These are phyloP conservation scores for Lachnellula willkommii DNA, from an alignment of 2,329 filamentous ascomycete species.

Conservation along the genomic window DNA sequence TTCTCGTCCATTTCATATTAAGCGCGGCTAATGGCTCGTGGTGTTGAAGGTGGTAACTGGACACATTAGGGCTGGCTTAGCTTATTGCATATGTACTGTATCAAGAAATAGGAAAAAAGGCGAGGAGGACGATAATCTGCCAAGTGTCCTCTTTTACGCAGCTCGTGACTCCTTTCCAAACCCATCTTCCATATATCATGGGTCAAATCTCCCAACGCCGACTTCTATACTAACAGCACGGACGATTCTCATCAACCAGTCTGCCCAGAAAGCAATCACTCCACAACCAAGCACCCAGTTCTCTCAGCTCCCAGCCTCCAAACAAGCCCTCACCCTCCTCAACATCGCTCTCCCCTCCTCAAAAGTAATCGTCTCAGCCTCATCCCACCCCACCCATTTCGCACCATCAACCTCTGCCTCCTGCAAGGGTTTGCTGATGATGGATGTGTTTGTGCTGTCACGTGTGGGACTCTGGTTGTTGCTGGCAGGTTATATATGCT, in stretches of 20 bases:
- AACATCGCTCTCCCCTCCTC: slow-evolving; percentile 1
- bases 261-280: too few relatives aligned
- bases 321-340: not conserved
- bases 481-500: too few relatives aligned
- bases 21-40: not conserved
- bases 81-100: not conserved
- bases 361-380: not conserved
- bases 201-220: not conserved
- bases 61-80: not conserved
- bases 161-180: not conserved
- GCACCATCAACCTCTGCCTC: not conserved
- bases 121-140: not conserved
- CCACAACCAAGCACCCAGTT: not conserved
- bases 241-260: not conserved
- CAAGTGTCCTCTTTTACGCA: not conserved
- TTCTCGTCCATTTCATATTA: not conserved
- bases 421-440: not conserved
- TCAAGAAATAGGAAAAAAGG: not conserved
- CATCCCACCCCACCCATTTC: not conserved
- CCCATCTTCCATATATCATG: too few relatives aligned
- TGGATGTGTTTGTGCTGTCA: not conserved
- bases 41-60: not conserved
- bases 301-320: not conserved
- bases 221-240: not conserved
- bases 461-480: too few relatives aligned